Base-by-base conservation (phyloP, 257 asterid genomes). In the Thymus quinquecostatus region DNA sequence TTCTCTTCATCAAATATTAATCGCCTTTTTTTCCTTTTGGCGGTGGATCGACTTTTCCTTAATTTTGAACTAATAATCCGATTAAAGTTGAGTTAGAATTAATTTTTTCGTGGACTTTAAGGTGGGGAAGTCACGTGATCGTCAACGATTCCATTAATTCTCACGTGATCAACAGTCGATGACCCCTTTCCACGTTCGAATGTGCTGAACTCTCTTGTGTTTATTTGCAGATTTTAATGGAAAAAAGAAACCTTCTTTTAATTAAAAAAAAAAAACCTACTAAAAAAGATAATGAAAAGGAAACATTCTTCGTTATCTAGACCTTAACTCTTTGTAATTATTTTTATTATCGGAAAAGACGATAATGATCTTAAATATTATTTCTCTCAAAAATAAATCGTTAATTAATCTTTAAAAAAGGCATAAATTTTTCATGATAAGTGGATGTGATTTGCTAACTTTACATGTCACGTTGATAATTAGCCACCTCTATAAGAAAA, bases 121-220 rank as follows among this genome's bases (percentile, higher is more conserved):
- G 79, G 68, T 68, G 30, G 71, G 30, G 71, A 49, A 1, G 68
- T n/a, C 83, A 68, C 78, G 75, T 82, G 83, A 82, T 6, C 76
- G 59, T 30, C 63, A 29, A 51, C 53, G 10, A 61, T 40, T 28
- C 11, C 58, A 38, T n/a, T 60, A 32, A 30, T 40, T 6, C 50
- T 75, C 81, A 80, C 84, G 84, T 70, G 77, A 81, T 60, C 78
- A 44, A 40, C 70, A n/a, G 48, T 64, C 57, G 45, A 36, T 29
- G 21, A 51, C 54, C 43, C 70, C 53, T n/a, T 57, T 50, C 65
- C 77, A 57, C 54, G 41, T 70, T 64, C 71, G 71, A 69, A 69
- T 68, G 74, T 58, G 70, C 29, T 30, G 9, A 33, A 1, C 11
- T 5, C 21, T 27, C 1, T n/a, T 2, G 10, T 3, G n/a, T 66